Evolutionary conservation across 2,329 filamentous ascomycete species (phyloP).

Genomic region (Sporothrix humicola): DNA sequence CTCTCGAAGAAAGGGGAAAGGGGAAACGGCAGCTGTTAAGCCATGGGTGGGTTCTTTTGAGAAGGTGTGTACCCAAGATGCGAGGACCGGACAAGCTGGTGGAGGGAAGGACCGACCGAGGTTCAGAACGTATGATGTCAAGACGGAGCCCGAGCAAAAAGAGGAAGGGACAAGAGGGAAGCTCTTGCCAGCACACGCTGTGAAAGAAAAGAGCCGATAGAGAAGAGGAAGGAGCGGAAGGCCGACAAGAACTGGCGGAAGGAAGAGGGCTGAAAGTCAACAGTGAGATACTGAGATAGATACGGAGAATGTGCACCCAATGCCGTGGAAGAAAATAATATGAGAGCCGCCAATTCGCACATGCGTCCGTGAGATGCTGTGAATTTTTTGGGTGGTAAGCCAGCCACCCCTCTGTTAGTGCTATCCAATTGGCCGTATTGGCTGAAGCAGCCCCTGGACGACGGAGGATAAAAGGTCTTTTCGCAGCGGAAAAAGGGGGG

Average conservation of each 20-base stretch:
- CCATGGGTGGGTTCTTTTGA: slow-evolving; percentile 12
- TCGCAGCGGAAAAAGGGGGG: neutral
- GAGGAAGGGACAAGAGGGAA: neutral
- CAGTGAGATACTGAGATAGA: slow-evolving; percentile 7
- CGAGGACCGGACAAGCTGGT: neutral
- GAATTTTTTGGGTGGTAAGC: neutral
- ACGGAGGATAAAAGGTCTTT: neutral
- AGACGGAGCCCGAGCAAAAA: neutral
- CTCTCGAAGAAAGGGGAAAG: neutral
- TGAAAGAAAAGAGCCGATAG: neutral
- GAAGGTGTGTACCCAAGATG: neutral
- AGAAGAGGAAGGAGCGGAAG: neutral
- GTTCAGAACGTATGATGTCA: slow-evolving; percentile 15
- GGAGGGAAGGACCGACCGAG: slow-evolving; percentile 7
- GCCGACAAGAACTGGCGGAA: neutral
- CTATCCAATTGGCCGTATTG: neutral
- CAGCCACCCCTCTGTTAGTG: slow-evolving; percentile 1
- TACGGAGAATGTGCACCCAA: neutral
- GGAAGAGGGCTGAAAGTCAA: neutral
- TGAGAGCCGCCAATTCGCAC: slow-evolving; percentile 12
- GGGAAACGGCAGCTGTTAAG: neutral
- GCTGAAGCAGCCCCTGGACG: slow-evolving; percentile 5
- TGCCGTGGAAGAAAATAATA: neutral
- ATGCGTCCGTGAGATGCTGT: slow-evolving; percentile 15
- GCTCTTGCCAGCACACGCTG: neutral